Conservation (phyloP, 257 asterid species). For the Solanum phureja region DNA sequence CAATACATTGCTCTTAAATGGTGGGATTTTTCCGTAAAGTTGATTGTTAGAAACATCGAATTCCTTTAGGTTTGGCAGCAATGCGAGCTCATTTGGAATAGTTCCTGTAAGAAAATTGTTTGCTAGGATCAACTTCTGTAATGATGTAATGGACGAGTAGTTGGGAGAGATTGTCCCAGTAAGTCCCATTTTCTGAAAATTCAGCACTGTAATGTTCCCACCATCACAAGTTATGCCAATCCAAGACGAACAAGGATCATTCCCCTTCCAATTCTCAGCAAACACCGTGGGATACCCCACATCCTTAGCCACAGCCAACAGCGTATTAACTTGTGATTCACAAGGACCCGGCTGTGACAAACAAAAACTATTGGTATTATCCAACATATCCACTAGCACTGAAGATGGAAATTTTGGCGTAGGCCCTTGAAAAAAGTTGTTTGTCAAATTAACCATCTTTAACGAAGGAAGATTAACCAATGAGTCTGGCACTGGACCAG, state of each 20-base stretch:
- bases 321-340: neutral
- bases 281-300: neutral
- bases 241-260: conserved; percentile 8
- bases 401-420: neutral
- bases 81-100: neutral
- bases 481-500: conserved; percentile 8
- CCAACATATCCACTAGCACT: neutral
- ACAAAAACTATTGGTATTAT: neutral
- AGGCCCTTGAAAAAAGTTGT: conserved; percentile 6
- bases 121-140: neutral
- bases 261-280: conserved; percentile 11
- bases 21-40: conserved; percentile 2
- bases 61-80: neutral
- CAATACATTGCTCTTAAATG: neutral
- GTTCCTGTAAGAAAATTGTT: conserved; percentile 1
- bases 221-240: neutral
- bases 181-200: conserved; percentile 10
- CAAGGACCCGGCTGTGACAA: neutral
- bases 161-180: neutral
- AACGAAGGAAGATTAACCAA: neutral
- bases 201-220: conserved; percentile 4
- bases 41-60: conserved; percentile 10
- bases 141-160: neutral
- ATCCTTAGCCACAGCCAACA: conserved; percentile 4
- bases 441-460: neutral